These are phyloP conservation scores for Cutaneotrichosporon cyanovorans DNA, from an alignment of 1,284 basidiomycete genomes.

Conservation along the genomic window DNA sequence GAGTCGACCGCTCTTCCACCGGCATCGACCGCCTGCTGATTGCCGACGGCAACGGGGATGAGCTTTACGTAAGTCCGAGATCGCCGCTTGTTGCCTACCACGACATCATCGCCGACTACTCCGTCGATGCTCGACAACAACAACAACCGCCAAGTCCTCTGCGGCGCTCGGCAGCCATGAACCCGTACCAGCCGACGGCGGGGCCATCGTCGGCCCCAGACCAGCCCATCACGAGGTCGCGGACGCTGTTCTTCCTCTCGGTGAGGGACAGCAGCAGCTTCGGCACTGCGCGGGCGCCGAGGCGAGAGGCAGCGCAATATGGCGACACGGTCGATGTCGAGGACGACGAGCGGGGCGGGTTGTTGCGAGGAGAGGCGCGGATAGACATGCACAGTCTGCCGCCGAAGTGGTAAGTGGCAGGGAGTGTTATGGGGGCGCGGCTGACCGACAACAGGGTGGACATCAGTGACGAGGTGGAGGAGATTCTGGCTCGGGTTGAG, in stretches of 20 bases:
- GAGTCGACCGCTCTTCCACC: not conserved
- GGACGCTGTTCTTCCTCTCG: slow-evolving; percentile 90
- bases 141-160: not conserved
- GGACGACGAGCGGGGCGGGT: slow-evolving; percentile 61
- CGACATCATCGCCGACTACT: not conserved
- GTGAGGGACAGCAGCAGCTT: slow-evolving; percentile 74
- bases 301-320: slow-evolving; percentile 37
- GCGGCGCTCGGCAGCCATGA: not conserved
- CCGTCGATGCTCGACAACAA: not conserved
- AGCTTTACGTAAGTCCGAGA: not conserved
- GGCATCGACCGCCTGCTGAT: too few relatives aligned
- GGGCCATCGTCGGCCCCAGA: not conserved
- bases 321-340: slow-evolving; percentile 47
- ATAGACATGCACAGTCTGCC: slow-evolving; percentile 56
- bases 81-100: not conserved
- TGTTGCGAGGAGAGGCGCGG: slow-evolving; percentile 52
- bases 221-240: slow-evolving; percentile 58
- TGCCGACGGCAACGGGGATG: too few relatives aligned
- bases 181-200: slow-evolving; percentile 3
- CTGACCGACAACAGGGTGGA: slow-evolving; percentile 71
- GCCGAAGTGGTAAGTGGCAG: slow-evolving; percentile 58
- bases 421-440: too few relatives aligned
- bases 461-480: slow-evolving; percentile 76
- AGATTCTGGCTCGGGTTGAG: slow-evolving; percentile 60
- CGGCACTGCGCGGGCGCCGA: slow-evolving; percentile 21